Evolutionary conservation across 2,329 filamentous ascomycete genomes (phyloP), one percentile per base, ranked within the genome.

Genomic region (Falciphora oryzae): DNA sequence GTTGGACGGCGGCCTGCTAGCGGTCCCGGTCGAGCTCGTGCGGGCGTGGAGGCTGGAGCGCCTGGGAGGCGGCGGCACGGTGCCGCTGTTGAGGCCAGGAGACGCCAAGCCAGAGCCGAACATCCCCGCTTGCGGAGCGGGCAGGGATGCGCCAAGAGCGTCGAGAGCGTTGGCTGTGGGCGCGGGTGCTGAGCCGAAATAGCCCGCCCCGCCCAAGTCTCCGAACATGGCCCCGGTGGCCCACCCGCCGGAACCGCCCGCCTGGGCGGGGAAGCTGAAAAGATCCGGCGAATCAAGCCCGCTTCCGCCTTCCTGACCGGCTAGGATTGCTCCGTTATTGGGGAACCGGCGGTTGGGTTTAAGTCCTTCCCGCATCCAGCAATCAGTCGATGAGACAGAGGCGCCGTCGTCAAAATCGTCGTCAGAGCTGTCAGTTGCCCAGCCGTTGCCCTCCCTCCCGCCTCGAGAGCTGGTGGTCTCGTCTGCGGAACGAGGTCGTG

Each of bases 321-420:
- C 57, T 2, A 31, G 25, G 35, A 35, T 35, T 10, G 57, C 57
- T 7, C 32, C 57, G 22, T 63, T 63, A 50, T 66, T 66, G 1
- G 72, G 66, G 0, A 62, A 66, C n/a, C 69, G 66, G 10, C 71
- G 70, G 0, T 73, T 71, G 1, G 80, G 78, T 60, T 81, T 81
- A 38, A 78, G 73, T 63, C 82, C 83, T 70, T 85, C 83, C 8
- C 79, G 79, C 74, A 87, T 79, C 84, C 84, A 87, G 29, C 84
- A 83, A 64, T 87, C 85, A 6, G 83, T 77, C 66, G 79, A 83
- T 1, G 81, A 84, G 0, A 79, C 75, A 2, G 82, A 84, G 32
- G 79, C 77, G n/a, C 75, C 77, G 22, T 80, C 77, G 27, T 75
- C 75, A 10, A 75, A 73, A 53, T 78, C 78, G 4, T 75, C 74